Base-by-base conservation (phyloP, 2,329 filamentous ascomycete genomes). In the Coniella lustricola region DNA sequence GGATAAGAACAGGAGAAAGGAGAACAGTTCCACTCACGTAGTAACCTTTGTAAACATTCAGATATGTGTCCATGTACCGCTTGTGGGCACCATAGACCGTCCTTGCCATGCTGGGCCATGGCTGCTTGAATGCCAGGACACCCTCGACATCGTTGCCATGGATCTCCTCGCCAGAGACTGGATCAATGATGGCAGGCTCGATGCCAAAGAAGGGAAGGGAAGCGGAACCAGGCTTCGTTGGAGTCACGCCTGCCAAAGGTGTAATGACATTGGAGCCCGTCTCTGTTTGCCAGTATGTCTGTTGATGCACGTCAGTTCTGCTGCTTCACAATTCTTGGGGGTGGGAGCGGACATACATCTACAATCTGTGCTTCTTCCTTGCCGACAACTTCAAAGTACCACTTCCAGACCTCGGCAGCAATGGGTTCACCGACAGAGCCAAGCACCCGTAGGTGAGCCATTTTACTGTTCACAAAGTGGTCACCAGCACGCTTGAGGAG, bases 241-340 rank as follows among this genome's bases (percentile, higher is more conserved):
- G 90, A 1, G 91, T 97, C 32, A 97, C 79, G 63, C 93, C 93
- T 43, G 86, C 90, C 51, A 98, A 76, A 16, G 93, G 93, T 4
- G 90, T 88, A 65, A 98, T 97, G 61, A 95, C 90, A 69, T 98
- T 84, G 55, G 88, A 97, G 49, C 93, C 93, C 2, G 93, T 98
- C 75, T 98, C 93, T 46, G 93, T 98, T 80, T 98, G 93, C 93
- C 93, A 98, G 79, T 98, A 98, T 46, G 93, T 98, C 89, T 95
- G 21, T 64, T 56, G 18, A 40, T 1, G 53, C 53, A 47, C 57
- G 59, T 59, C 48, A 60, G 51, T 29, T 34, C 17, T 8, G 17
- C 4, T 8, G 16, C 7, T 20, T 5, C 3, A n/a, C 39, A 21
- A 3, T 32, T 0, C 3, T 7, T 13, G 16, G 16, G n/a, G 35